Evolutionary conservation across 345 rosid genomes (phyloP).

Genomic region (Eucalyptus marginata): DNA sequence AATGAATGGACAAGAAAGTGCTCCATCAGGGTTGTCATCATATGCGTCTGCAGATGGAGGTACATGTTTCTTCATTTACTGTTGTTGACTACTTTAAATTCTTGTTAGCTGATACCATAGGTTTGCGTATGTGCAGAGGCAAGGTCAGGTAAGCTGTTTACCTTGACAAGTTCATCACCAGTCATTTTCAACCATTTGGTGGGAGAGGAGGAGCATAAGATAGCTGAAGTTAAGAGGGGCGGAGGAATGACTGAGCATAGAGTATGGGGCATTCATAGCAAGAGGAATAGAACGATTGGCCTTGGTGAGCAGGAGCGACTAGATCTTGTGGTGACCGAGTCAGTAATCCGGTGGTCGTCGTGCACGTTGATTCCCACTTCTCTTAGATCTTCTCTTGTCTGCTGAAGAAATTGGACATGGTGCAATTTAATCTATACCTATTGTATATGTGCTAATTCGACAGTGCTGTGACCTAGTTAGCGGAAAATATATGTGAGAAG

Average conservation of each 20-base stretch:
- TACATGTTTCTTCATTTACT: constrained; percentile 1
- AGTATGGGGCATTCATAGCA: constrained; percentile 30
- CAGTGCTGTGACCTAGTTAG: not conserved
- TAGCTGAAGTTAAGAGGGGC: constrained; percentile 14
- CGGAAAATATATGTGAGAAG: not conserved
- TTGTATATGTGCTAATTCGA: not conserved
- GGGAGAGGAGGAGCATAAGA: constrained; percentile 13
- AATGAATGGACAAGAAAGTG: constrained; percentile 1
- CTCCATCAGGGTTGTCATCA: constrained; percentile 1
- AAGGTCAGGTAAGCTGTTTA: constrained; percentile 6
- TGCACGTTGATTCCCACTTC: constrained; percentile 43
- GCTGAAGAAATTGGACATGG: constrained; percentile 8
- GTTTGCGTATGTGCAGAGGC: constrained; percentile 1
- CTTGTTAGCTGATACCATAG: not conserved
- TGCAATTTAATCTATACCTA: not conserved
- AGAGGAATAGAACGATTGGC: constrained; percentile 51
- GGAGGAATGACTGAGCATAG: constrained; percentile 19
- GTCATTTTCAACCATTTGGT: constrained; percentile 1
- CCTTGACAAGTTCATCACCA: constrained; percentile 6
- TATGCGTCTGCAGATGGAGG: constrained; percentile 11
- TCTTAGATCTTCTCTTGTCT: constrained; percentile 46
- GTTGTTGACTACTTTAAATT: not conserved
- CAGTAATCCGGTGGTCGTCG: constrained; percentile 65
- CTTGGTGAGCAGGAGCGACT: constrained; percentile 42
- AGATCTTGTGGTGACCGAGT: constrained; percentile 32